Evolutionary conservation across 2,329 filamentous ascomycete genomes (phyloP).

Genomic region (Microsporum ferrugineum): DNA sequence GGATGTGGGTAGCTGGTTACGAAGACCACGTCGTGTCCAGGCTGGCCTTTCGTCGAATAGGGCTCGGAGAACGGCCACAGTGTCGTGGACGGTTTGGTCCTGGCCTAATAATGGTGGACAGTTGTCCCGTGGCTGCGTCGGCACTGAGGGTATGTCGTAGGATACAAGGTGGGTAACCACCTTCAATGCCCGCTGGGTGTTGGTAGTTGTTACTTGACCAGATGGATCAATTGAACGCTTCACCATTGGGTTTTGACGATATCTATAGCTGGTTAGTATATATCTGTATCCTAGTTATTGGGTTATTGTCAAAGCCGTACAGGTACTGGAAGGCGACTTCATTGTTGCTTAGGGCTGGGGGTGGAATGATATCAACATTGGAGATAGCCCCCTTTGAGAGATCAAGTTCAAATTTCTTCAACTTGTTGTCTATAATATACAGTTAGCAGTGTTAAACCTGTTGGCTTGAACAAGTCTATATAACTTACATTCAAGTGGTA

Average conservation of each 20-base stretch:
- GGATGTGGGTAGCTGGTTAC: constrained; percentile 56
- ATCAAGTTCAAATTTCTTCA: constrained; percentile 57
- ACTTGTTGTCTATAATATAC: constrained; percentile 37
- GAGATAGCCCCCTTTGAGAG: constrained; percentile 48
- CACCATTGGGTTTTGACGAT: constrained; percentile 75
- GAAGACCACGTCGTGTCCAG: constrained; percentile 72
- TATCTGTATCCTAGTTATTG: constrained; percentile 13
- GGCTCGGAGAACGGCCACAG: constrained; percentile 52
- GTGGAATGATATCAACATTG: constrained; percentile 63
- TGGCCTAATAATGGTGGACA: constrained; percentile 40
- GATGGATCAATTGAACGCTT: constrained; percentile 47
- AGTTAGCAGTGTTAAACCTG: neutral
- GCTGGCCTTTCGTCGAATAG: constrained; percentile 66
- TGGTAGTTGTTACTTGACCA: constrained; percentile 50
- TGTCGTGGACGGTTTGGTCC: constrained; percentile 49
- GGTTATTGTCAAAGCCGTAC: constrained; percentile 22
- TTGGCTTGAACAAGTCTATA: neutral
- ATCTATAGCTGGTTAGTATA: constrained; percentile 39
- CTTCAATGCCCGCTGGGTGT: constrained; percentile 46
- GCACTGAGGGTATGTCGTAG: constrained; percentile 51
- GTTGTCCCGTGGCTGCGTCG: constrained; percentile 48
- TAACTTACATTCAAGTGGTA: constrained; percentile 56
- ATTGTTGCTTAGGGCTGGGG: constrained; percentile 65
- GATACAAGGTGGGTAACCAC: constrained; percentile 48
- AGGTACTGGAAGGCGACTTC: constrained; percentile 57